Base-by-base conservation (phyloP, 768 basidiomycete species). In the Trametes cinnabarina region DNA sequence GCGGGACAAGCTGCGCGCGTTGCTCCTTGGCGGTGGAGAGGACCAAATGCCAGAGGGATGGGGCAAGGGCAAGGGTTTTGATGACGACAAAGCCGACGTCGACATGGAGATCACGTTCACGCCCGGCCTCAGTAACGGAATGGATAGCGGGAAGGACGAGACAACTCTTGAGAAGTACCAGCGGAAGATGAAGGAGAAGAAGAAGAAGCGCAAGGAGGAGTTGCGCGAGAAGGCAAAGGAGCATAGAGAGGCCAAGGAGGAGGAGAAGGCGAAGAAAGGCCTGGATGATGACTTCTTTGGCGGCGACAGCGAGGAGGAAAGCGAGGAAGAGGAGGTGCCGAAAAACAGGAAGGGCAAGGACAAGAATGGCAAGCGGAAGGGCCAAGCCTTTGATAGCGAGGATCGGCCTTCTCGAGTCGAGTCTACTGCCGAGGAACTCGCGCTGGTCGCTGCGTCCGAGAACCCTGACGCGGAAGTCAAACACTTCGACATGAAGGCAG, bases 41-140 rank as follows among this genome's bases (percentile, higher is more conserved):
- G 82, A 88, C 30, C 82, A 81, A 20, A 70, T 92, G 54, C 92
- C 92, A 1, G 94, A 97, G 66, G 92, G 93, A 10, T 94, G 94
- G 93, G 83, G 83, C 39, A 73, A 75, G 25, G 71, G 69, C 43
- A 75, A 76, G 23, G 74, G 72, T 3, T 76, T 70, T 28, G 68
- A 66, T 26, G 68, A 71, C 15, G 75, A 69, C 19, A 75, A 72
- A 39, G 77, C 72, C 42, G 85, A 87, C 63, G 80, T 86, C 9
- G 92, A 94, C 56, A 90, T 99, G 90, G 88, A 98, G 74, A 89
- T 99, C 67, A 98, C 96, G 0, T 98, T 99, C 71, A 86, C 83
- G 15, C 92, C 97, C 2, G 96, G 87, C 4, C 75, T 98, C 37
- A 85, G 78, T 56, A 82, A 77, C 47, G 69, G 72, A 61, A 72